Conservation (phyloP, 768 basidiomycete species). For the Cubamyces sp. region DNA sequence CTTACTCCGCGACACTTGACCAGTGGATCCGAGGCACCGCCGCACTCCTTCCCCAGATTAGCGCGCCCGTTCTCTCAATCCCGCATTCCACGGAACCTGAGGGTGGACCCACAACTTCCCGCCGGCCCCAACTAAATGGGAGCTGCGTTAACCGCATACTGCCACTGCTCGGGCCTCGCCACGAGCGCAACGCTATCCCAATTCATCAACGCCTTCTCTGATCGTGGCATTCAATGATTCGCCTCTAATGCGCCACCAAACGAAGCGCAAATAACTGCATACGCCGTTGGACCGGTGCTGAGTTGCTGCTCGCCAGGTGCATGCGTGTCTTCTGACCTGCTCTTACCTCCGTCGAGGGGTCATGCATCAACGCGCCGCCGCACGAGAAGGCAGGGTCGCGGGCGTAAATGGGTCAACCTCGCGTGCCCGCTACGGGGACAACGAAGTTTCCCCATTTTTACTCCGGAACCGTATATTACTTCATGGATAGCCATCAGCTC, state of each 20-base stretch:
- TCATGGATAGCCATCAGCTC: not conserved
- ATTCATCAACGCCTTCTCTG: not conserved
- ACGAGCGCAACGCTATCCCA: not conserved
- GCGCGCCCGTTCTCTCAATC: not conserved
- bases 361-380: constrained; percentile 3
- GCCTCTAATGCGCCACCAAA: not conserved
- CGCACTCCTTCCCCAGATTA: not conserved
- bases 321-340: constrained; percentile 8
- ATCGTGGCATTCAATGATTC: constrained; percentile 6
- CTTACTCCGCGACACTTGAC: constrained; percentile 3
- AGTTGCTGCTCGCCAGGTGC: not conserved
- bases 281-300: not conserved
- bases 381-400: not conserved
- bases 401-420: constrained; percentile 19
- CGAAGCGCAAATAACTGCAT: not conserved
- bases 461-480: constrained; percentile 17
- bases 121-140: not conserved
- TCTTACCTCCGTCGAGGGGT: not conserved
- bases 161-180: not conserved
- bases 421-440: constrained; percentile 10
- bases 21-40: constrained; percentile 2
- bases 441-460: constrained; percentile 23
- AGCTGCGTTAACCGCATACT: constrained; percentile 3
- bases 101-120: constrained; percentile 13
- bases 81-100: not conserved